phyloP scores from a whole-genome alignment of 106 monocot species.

The Dendrobium officinale region DNA sequence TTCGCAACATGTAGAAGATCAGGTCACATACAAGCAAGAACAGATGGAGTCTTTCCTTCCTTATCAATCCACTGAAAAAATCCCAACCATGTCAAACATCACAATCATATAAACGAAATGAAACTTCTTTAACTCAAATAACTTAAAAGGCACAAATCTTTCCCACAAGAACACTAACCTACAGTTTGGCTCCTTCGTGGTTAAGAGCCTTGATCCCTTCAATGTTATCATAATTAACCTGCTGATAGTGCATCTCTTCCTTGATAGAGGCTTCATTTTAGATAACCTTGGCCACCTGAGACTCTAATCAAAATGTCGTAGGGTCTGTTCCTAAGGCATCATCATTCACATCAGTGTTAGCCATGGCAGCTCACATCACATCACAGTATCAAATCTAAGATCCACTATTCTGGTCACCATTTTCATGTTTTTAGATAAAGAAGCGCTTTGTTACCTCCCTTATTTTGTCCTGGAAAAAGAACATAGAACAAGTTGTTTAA shows the following conservation, averaged over 20 bases:
- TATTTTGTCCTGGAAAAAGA: background rate
- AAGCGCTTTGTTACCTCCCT: background rate
- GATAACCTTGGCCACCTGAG: conserved; percentile 46
- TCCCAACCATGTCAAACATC: background rate
- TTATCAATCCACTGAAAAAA: conserved; percentile 74
- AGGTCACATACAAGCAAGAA: conserved; percentile 64
- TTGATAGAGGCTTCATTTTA: conserved; percentile 12
- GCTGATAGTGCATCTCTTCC: conserved; percentile 71
- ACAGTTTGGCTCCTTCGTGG: conserved; percentile 67
- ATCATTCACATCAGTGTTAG: conserved; percentile 57
- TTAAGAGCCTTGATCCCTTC: conserved; percentile 56
- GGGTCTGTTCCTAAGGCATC: conserved; percentile 64
- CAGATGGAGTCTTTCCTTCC: conserved; percentile 85
- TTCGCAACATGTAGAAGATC: conserved; percentile 54
- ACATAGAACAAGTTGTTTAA: background rate
- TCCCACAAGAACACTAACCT: conserved; percentile 23
- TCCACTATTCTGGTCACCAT: conserved; percentile 57
- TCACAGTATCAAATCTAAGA: conserved; percentile 77
- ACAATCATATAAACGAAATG: background rate
- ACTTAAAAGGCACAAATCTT: background rate
- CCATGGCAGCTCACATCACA: conserved; percentile 67
- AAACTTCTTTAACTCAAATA: too few species aligned
- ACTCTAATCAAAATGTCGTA: conserved; percentile 35
- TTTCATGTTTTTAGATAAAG: background rate
- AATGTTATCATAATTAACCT: conserved; percentile 65